These are phyloP conservation scores for Sherardia arvensis DNA, from an alignment of 257 asterid genomes.

Conservation along the genomic window DNA sequence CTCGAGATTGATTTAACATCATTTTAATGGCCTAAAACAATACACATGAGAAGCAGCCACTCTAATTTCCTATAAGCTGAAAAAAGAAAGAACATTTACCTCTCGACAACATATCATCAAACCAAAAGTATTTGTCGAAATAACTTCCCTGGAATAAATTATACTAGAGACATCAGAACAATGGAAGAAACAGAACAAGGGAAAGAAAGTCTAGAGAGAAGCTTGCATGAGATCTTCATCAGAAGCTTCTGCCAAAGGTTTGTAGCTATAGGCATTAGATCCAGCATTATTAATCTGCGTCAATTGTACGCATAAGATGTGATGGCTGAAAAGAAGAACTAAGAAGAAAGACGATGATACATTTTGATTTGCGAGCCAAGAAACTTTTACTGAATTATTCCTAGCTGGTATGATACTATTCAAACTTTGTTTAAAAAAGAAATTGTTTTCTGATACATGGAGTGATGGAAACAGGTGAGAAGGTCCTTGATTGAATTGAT, in stretches of 20 bases:
- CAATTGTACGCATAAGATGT: constrained; percentile 16
- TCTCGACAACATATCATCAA: constrained; percentile 97
- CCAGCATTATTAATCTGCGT: constrained; percentile 97
- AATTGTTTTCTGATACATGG: neutral
- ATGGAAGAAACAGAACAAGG: neutral
- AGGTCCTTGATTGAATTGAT: neutral
- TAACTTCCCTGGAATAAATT: constrained; percentile 70
- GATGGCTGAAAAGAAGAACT: neutral
- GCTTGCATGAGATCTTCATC: constrained; percentile 87
- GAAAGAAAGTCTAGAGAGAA: constrained; percentile 3
- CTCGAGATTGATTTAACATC: constrained; percentile 81
- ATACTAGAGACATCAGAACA: constrained; percentile 3
- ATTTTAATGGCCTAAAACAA: constrained; percentile 68
- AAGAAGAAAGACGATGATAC: neutral
- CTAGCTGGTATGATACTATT: neutral
- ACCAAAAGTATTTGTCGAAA: constrained; percentile 88
- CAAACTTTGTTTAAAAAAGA: neutral
- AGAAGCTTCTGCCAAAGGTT: constrained; percentile 82
- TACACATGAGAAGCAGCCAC: constrained; percentile 24
- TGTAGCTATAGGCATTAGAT: constrained; percentile 91
- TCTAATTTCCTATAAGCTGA: constrained; percentile 5
- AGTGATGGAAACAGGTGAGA: neutral
- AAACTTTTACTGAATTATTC: neutral
- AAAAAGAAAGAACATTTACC: constrained; percentile 35
- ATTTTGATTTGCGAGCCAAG: neutral